A percentile compares a stretch with the other conserved stretches of the same genome.
Conservation (phyloP, 345 rosid species). For the Camelina hispida region DNA sequence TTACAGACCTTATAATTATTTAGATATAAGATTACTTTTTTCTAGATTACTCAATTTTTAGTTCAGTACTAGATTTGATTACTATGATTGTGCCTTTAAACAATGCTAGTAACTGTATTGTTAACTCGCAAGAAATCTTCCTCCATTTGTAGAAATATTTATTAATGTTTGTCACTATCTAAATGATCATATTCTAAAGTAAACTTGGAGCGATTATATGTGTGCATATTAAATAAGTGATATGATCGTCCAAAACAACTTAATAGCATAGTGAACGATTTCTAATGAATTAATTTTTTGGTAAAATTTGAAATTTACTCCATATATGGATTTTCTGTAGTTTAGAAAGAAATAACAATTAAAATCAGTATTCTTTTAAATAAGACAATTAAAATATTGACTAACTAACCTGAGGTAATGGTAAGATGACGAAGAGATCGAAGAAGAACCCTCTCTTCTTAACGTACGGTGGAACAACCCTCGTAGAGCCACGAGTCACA, state of each 20-base stretch:
- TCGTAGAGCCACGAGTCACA: conserved; percentile 35
- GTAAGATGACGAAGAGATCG: conserved; percentile 87
- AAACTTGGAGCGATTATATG: neutral
- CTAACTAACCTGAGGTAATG: conserved; percentile 78
- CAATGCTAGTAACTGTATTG: conserved; percentile 17
- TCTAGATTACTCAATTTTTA: conserved; percentile 22
- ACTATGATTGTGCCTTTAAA: conserved; percentile 26
- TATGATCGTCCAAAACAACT: too few relatives aligned
- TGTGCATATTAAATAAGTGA: neutral
- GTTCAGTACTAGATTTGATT: conserved; percentile 35
- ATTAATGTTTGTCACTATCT: neutral
- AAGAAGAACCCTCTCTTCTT: conserved; percentile 76
- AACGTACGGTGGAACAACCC: conserved; percentile 51
- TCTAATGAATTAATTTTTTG: neutral
- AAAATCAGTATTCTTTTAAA: neutral
- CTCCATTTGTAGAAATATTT: neutral
- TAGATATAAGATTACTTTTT: neutral
- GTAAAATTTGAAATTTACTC: neutral
- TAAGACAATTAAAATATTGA: neutral
- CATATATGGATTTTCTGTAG: neutral
- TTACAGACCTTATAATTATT: conserved; percentile 32
- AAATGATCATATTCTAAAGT: neutral
- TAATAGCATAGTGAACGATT: neutral
- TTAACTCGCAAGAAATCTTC: conserved; percentile 14
- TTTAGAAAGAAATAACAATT: neutral